Evolutionary conservation across 495 filamentous ascomycete species (phyloP), one percentile per base, ranked within the genome.

Genomic region (Aspergillus nanangensis): DNA sequence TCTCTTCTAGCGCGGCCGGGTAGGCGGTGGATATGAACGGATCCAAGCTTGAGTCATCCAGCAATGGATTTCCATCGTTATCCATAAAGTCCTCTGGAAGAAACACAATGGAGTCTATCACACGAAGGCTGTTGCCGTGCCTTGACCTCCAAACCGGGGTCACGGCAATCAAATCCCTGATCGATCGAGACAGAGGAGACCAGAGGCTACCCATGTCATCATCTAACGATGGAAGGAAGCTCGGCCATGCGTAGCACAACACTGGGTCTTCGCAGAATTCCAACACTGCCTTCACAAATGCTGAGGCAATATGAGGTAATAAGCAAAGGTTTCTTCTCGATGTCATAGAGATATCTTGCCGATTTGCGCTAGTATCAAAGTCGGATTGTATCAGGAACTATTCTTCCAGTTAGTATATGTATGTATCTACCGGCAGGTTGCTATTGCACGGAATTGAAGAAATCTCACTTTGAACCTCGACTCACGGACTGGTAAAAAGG

Each of bases 361-460:
- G 53, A 51, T 53, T 73, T 0, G 70, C 71, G 7, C 62, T 41
- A 0, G 70, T 75, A 29, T 67, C 65, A 44, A 75, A 76, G 48
- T 76, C 71, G 20, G 61, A 52, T 14, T 77, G 71, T 35, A 77
- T 73, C 4, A 73, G 42, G 35, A 77, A 77, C 65, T 76, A 37
- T 13, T n/a, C n/a, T 9, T 8, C 11, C 43, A 31, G 31, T 55
- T 39, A 46, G 44, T 34, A 38, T 36, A 21, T 40, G 45, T 46
- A 1, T 5, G 15, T 13, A 3, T 41, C n/a, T 10, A n/a, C 18
- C 1, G 29, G 4, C 5, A 15, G 7, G 5, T 8, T 5, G n/a
- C n/a, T n/a, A n/a, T n/a, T n/a, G n/a, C n/a, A n/a, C n/a, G n/a
- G n/a, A n/a, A n/a, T n/a, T n/a, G n/a, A n/a, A n/a, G n/a, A n/a